Evolutionary conservation across 805 yeast species (phyloP), one percentile per base, ranked within the genome.

Genomic region (Suhomyces prunicola): DNA sequence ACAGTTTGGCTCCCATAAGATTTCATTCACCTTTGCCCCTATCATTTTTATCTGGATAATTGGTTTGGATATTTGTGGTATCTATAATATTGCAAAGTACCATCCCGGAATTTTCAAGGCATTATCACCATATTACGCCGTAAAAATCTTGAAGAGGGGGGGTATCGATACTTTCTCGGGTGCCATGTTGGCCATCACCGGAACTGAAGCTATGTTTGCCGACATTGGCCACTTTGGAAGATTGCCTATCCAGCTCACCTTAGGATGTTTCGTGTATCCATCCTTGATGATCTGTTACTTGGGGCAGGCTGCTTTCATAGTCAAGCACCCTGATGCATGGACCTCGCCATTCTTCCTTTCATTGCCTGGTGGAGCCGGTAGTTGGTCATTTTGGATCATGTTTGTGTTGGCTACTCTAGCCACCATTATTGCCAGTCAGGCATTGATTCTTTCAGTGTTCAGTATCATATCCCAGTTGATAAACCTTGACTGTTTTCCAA

Each of bases 181-280:
- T 4, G 79, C 81, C 3, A 76, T 83, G 79, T 74, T 83, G 44
- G 70, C 83, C 1, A 66, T 83, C 24, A 82, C 88, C 0, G 87
- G 87, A 31, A 71, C 80, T 4, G 87, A 83, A 57, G 86, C 87
- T 6, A 78, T 83, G 83, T 84, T 83, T 67, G 85, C 86, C 1
- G 87, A 83, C 64, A 71, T 82, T 48, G 83, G 86, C 4, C 85
- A 80, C 60, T 80, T 82, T 59, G 82, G 84, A 2, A 70, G 71
- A 24, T 56, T 69, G 5, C 79, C 86, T 0, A 71, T 81, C 46
- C 83, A 81, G 56, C 50, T 82, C 9, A 73, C 85, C 7, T 63
- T 81, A 44, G 52, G 74, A 2, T 55, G 58, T 3, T 70, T 80
- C 53, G 84, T 81, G n/a, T 82, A 79, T 57, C 82, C 85, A 13